A percentile compares a stretch with the other conserved stretches of the same genome.
Evolutionary conservation across 1,139 yeast species (phyloP).

Genomic region (Lipomyces yarrowii): DNA sequence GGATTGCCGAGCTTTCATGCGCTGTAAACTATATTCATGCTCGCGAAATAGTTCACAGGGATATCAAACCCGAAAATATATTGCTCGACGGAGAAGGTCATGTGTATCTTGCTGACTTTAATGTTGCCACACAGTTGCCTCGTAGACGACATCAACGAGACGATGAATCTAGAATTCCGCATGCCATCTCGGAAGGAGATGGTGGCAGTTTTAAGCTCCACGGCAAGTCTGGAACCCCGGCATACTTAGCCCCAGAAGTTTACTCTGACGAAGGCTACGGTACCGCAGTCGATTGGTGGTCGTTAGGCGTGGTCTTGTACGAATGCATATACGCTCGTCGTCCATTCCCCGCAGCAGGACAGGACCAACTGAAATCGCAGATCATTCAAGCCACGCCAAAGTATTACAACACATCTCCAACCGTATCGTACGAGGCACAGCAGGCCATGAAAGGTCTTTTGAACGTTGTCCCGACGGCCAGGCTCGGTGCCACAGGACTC

Average conservation of each 20-base stretch:
- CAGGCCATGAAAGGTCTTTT: constrained; percentile 37
- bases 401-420: constrained; percentile 34
- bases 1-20: constrained; percentile 67
- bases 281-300: constrained; percentile 87
- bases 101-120: constrained; percentile 72
- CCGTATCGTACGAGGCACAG: constrained; percentile 35
- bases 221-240: constrained; percentile 71
- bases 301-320: constrained; percentile 79
- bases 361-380: constrained; percentile 19
- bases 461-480: constrained; percentile 15
- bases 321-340: constrained; percentile 71
- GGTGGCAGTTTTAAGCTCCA: background rate
- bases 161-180: constrained; percentile 8
- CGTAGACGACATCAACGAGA: constrained; percentile 8
- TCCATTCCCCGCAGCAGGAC: constrained; percentile 27
- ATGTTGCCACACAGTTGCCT: constrained; percentile 47
- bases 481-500: constrained; percentile 22
- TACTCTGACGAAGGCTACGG: constrained; percentile 68
- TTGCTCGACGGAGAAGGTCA: constrained; percentile 69
- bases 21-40: constrained; percentile 69
- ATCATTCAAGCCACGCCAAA: constrained; percentile 18
- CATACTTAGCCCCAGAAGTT: constrained; percentile 90
- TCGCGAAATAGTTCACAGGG: constrained; percentile 66
- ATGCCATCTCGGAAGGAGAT: constrained; percentile 21
- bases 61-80: constrained; percentile 71